Evolutionary conservation across 352 stramenopile species (phyloP), one percentile per base, ranked within the genome.

Genomic region (Bremia lactucae): DNA sequence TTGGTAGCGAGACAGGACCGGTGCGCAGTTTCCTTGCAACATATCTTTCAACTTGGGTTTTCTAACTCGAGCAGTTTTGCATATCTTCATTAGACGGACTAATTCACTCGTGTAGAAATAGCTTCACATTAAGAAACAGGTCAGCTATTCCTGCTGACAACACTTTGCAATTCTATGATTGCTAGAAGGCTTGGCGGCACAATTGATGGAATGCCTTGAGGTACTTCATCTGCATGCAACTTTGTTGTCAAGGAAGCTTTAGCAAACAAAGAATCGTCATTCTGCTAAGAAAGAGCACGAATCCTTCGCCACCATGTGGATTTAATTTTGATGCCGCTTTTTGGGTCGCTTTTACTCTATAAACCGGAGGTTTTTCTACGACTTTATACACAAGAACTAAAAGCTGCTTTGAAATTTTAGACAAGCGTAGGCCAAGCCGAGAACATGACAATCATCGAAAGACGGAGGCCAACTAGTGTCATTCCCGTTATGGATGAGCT

Each of bases 401-500:
- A 26, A 36, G 25, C 14, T 65, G 75, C 16, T 84, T 84, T 35
- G 33, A 29, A 58, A 14, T 36, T 19, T 22, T 40, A 52, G 6
- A 46, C 43, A 8, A 62, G 40, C 16, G 48, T 68, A 11, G 59
- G 68, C 34, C 82, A 84, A 25, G 72, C 72, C 9, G 84, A 72
- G 35, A 86, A 83, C 42, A 66, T 87, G 11, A 67, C 72, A 2
- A 82, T 23, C 78, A 73, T 8, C 65, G 62, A 9, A 82, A 80
- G 34, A 91, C 88, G 78, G 73, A 78, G 20, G 75, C 80, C 75
- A 13, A 83, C 73, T 33, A 87, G 64, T 24, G 75, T 88, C 21
- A 83, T 91, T 28, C 78, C 78, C 16, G 62, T 91, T 23, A 91
- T 91, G 73, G 75, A 91, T 41, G 75, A 88, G n/a, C 42, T 59